Evolutionary conservation across 2,329 filamentous ascomycete species (phyloP).

Genomic region (Xylaria sp.): DNA sequence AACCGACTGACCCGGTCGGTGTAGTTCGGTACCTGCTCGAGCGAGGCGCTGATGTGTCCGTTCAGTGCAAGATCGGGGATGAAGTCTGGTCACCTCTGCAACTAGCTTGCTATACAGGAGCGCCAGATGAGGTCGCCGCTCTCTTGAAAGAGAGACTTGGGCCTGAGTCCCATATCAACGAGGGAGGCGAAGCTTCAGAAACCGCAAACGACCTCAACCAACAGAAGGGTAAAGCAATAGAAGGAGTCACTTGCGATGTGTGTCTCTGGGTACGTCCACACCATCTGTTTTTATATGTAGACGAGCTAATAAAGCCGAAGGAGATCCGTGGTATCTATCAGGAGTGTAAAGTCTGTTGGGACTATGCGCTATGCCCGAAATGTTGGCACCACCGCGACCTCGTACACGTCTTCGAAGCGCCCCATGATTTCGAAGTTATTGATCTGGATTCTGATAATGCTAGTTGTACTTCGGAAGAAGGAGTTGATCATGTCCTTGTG

Average conservation of each 20-base stretch:
- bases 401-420: constrained; percentile 3
- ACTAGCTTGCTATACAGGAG: not conserved
- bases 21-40: constrained; percentile 12
- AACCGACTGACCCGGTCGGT: constrained; percentile 9
- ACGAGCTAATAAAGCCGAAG: constrained; percentile 4
- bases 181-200: not conserved
- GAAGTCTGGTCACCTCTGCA: constrained; percentile 9
- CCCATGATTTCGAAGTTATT: not conserved
- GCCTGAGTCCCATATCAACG: not conserved
- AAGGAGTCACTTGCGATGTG: constrained; percentile 8
- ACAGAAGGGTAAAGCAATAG: not conserved
- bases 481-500: not conserved
- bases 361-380: constrained; percentile 13
- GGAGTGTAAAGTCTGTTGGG: constrained; percentile 5
- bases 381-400: constrained; percentile 19
- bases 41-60: constrained; percentile 11
- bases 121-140: constrained; percentile 10
- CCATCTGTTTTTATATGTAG: not conserved
- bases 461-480: not conserved
- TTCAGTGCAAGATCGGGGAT: constrained; percentile 16
- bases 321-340: constrained; percentile 16
- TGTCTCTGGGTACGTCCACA: constrained; percentile 14
- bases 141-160: not conserved
- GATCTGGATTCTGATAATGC: not conserved
- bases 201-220: not conserved